Conservation (phyloP, 1,139 yeast species). For the Sugiyamaella pinicola region DNA sequence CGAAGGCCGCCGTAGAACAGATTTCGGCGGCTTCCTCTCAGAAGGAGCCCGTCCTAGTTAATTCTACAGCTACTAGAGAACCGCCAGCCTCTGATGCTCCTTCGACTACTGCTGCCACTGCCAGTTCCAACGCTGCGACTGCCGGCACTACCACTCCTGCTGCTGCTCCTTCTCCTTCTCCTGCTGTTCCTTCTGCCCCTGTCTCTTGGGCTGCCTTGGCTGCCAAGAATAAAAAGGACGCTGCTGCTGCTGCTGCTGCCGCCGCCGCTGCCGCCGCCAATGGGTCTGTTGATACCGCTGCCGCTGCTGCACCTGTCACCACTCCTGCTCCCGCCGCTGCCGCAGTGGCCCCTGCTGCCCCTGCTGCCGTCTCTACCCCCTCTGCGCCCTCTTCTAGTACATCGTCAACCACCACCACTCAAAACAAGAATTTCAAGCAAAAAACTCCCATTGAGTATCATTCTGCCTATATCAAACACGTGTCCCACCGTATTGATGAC, state of each 20-base stretch:
- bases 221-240: conserved; percentile 29
- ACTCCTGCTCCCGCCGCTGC: conserved; percentile 31
- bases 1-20: neutral
- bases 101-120: conserved; percentile 14
- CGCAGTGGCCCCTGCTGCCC: conserved; percentile 8
- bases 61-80: conserved; percentile 5
- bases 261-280: conserved; percentile 22
- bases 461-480: conserved; percentile 46
- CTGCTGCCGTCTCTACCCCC: conserved; percentile 14
- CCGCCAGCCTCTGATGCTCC: too few species aligned
- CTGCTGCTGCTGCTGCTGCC: conserved; percentile 18
- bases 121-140: too few species aligned
- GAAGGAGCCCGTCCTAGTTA: conserved; percentile 1
- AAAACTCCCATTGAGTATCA: conserved; percentile 33
- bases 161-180: conserved; percentile 20
- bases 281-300: conserved; percentile 12
- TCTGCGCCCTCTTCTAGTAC: conserved; percentile 9
- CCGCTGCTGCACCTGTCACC: conserved; percentile 33
- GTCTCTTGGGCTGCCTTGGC: conserved; percentile 41
- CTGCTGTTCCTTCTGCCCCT: conserved; percentile 29
- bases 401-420: conserved; percentile 16
- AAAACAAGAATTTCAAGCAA: conserved; percentile 11
- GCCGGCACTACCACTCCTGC: conserved; percentile 5
- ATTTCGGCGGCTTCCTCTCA: too few species aligned
- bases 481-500: conserved; percentile 38